These are phyloP conservation scores for Myochromella boudieri DNA, from an alignment of 768 basidiomycete species.

Conservation along the genomic window DNA sequence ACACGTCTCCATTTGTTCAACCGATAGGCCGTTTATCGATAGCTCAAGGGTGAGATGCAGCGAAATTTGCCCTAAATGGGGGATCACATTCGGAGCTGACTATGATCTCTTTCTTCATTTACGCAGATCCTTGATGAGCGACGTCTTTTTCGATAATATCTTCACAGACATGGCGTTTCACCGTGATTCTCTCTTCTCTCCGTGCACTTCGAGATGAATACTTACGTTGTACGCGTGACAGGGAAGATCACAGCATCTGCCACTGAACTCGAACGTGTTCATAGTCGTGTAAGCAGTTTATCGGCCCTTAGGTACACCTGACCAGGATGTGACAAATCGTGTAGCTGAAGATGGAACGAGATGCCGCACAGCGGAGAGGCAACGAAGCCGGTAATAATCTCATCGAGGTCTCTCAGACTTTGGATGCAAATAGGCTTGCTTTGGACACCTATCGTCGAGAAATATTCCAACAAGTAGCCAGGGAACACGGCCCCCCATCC, in stretches of 20 bases:
- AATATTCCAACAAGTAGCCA: conserved; percentile 34
- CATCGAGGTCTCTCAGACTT: conserved; percentile 21
- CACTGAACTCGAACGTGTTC: conserved; percentile 34
- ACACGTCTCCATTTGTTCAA: conserved; percentile 33
- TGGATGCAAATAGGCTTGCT: conserved; percentile 27
- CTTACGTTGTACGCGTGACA: conserved; percentile 15
- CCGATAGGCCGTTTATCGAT: conserved; percentile 37
- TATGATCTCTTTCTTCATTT: not conserved
- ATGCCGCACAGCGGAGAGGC: conserved; percentile 28
- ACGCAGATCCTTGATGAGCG: conserved; percentile 34
- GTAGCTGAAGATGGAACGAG: conserved; percentile 32
- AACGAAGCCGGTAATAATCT: conserved; percentile 29
- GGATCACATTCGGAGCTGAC: not conserved
- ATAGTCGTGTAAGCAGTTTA: conserved; percentile 28
- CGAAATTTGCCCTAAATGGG: not conserved
- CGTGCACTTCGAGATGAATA: not conserved
- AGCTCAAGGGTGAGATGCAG: conserved; percentile 33
- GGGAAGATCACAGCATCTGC: conserved; percentile 38
- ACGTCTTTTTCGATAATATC: conserved; percentile 43
- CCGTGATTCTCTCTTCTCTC: conserved; percentile 25
- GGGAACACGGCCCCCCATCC: no score
- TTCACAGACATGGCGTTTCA: conserved; percentile 43
- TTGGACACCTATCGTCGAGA: conserved; percentile 30
- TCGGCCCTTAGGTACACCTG: not conserved
- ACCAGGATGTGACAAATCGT: not conserved